These are phyloP conservation scores for Strobilomyces confusus DNA, from an alignment of 768 basidiomycete species.

Conservation along the genomic window DNA sequence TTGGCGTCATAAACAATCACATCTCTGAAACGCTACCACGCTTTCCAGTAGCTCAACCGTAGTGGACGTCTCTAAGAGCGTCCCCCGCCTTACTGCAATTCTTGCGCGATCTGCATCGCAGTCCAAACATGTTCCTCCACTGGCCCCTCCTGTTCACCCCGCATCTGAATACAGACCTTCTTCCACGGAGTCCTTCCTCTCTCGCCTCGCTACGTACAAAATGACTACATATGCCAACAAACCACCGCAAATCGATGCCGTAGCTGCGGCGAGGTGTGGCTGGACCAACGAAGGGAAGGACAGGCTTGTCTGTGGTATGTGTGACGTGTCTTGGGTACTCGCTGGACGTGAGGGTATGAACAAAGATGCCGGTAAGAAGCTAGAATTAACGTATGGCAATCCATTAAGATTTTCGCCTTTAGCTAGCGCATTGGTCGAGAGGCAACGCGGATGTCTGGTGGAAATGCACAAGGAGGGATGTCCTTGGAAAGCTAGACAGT, in stretches of 20 bases:
- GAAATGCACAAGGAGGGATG: slow-evolving; percentile 77
- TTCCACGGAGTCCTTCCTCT: slow-evolving; percentile 67
- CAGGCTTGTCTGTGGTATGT: slow-evolving; percentile 68
- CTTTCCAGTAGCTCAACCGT: slow-evolving; percentile 4
- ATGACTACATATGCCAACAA: slow-evolving; percentile 79
- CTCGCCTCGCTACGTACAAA: slow-evolving; percentile 73
- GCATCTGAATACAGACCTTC: slow-evolving; percentile 74
- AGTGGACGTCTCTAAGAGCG: slow-evolving; percentile 46
- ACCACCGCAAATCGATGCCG: slow-evolving; percentile 67
- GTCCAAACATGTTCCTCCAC: slow-evolving; percentile 42
- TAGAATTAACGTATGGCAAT: slow-evolving; percentile 18
- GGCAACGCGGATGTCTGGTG: slow-evolving; percentile 62
- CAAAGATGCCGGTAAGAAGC: slow-evolving; percentile 69
- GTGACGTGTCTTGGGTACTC: slow-evolving; percentile 70
- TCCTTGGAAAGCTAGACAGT: slow-evolving; percentile 80
- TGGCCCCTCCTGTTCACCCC: slow-evolving; percentile 20
- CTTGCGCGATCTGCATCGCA: slow-evolving; percentile 60
- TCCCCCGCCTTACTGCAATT: slow-evolving; percentile 70
- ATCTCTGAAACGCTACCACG: slow-evolving; percentile 1
- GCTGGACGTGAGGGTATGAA: slow-evolving; percentile 66
- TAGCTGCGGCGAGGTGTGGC: slow-evolving; percentile 77
- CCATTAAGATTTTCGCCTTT: slow-evolving; percentile 16
- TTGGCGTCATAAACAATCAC: background rate
- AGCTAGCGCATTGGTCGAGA: slow-evolving; percentile 72
- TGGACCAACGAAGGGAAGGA: slow-evolving; percentile 86